Evolutionary conservation across 2,329 filamentous ascomycete species (phyloP), one percentile per base, ranked within the genome.

Genomic region (Thelonectria blattea): DNA sequence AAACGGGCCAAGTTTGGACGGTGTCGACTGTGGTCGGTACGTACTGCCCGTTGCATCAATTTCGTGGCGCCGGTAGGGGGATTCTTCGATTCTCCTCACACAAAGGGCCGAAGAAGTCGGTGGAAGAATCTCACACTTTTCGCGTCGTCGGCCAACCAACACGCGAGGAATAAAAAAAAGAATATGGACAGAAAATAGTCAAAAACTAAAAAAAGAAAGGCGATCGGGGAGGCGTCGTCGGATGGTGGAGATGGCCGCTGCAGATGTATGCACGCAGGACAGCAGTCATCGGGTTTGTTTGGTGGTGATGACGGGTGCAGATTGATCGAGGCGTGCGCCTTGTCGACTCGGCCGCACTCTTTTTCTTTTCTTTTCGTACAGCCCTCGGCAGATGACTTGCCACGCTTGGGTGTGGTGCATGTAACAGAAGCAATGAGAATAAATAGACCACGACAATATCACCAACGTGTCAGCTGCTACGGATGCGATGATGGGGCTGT

Each of bases 391-490:
- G 27, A 50, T 42, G 53, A 50, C 32, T 56, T 43, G 53, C 53
- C 53, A 56, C 53, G 22, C 43, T 43, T 37, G 20, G 37, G 42
- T 47, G 53, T 49, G 53, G 43, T 56, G 53, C 43, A 39, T 14
- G 8, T 9, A 30, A 27, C 41, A 39, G 34, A 34, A 48, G 45
- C 20, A 34, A 46, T 32, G 32, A 48, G 53, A 47, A 17, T 45
- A 37, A 24, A 15, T 15, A 18, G 12, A 24, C 24, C 7, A 32
- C 24, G 43, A 45, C 9, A 22, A 43, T 37, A 53, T 8, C 17
- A 53, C 7, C 17, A 22, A 30, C n/a, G 20, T 8, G 41, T 17
- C 14, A 45, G 24, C n/a, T 32, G 50, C 43, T 22, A 3, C 42
- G 42, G 10, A 22, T 14, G 51, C 22, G 32, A 45, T 27, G 51